Evolutionary conservation across 179 eudicot species (phyloP).

Genomic region (Drosera spatulata): DNA sequence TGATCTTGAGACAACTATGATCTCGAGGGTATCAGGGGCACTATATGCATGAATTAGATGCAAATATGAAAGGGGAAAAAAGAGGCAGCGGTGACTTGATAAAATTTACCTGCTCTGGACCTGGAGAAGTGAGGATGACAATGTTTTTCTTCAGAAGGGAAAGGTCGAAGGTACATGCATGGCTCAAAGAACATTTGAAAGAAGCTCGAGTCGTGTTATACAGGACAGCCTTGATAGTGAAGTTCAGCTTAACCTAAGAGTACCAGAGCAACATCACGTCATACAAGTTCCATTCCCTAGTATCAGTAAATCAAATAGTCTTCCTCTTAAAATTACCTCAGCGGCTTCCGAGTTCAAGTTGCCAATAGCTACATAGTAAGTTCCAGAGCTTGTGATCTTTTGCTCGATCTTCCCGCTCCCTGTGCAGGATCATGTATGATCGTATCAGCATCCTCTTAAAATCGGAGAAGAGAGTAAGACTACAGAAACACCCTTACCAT

Average conservation of each 20-base stretch:
- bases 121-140: constrained; percentile 64
- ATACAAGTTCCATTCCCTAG: neutral
- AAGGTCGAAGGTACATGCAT: constrained; percentile 38
- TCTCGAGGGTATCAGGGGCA: too few species aligned
- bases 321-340: constrained; percentile 23
- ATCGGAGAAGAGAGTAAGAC: neutral
- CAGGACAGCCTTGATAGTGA: constrained; percentile 32
- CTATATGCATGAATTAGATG: too few species aligned
- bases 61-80: neutral
- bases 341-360: constrained; percentile 48
- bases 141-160: constrained; percentile 28
- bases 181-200: constrained; percentile 40
- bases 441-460: neutral
- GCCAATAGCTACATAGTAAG: constrained; percentile 58
- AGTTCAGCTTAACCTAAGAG: constrained; percentile 50
- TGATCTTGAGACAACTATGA: neutral
- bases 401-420: constrained; percentile 59
- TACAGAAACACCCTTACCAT: constrained; percentile 26
- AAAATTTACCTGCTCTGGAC: constrained; percentile 32
- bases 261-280: neutral
- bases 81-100: neutral
- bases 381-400: constrained; percentile 37
- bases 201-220: constrained; percentile 50
- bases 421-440: constrained; percentile 12
- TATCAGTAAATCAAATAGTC: neutral